Percentiles rank a stretch among this genome's conserved stretches.
phyloP scores from a whole-genome alignment of 352 stramenopile genomes.

The Plasmopara viticola region DNA sequence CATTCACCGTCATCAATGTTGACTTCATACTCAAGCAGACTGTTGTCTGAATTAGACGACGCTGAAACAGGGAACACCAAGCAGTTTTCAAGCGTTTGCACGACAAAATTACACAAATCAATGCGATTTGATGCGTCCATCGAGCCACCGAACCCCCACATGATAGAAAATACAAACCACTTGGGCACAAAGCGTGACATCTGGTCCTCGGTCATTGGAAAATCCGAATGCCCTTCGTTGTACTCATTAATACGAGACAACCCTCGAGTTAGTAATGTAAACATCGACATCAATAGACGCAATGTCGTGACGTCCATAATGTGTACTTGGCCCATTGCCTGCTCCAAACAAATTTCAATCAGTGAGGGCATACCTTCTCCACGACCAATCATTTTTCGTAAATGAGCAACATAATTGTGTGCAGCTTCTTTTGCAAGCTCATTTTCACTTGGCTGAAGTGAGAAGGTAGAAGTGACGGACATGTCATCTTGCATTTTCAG shows the following conservation, averaged over 20 bases:
- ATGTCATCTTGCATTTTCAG: constrained; percentile 62
- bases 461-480: constrained; percentile 57
- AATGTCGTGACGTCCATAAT: constrained; percentile 96
- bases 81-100: constrained; percentile 85
- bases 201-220: constrained; percentile 96
- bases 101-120: constrained; percentile 86
- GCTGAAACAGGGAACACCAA: constrained; percentile 80
- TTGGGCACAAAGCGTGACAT: constrained; percentile 94
- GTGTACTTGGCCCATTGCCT: constrained; percentile 87
- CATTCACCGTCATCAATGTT: constrained; percentile 96
- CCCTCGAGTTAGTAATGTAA: constrained; percentile 92
- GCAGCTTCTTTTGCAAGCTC: constrained; percentile 63
- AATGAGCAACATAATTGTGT: constrained; percentile 50
- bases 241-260: constrained; percentile 95
- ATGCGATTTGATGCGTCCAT: constrained; percentile 91
- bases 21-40: constrained; percentile 95
- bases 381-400: constrained; percentile 54
- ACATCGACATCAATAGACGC: constrained; percentile 95
- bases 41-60: constrained; percentile 56
- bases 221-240: constrained; percentile 98
- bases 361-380: constrained; percentile 62
- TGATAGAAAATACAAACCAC: constrained; percentile 96
- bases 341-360: constrained; percentile 90
- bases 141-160: constrained; percentile 98
- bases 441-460: constrained; percentile 56